A percentile compares a stretch with the other conserved stretches of the same genome.
Conservation (phyloP, 768 basidiomycete genomes). For the Leccinum truebloodii region DNA sequence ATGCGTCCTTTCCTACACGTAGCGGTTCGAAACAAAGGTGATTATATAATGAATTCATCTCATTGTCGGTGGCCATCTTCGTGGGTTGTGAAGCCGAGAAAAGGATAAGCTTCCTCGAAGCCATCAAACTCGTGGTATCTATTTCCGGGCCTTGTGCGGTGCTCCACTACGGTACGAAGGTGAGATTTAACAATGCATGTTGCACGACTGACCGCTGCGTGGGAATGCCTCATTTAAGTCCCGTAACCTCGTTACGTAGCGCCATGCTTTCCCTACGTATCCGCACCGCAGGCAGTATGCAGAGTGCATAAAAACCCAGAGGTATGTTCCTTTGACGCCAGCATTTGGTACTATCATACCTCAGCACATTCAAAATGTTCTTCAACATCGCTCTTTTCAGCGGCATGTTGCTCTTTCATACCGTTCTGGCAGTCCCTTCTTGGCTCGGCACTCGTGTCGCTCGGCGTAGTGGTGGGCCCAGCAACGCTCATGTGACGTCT, state of each 20-base stretch:
- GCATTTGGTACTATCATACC: neutral
- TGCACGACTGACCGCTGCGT: neutral
- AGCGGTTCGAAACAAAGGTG: neutral
- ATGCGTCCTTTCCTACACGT: neutral
- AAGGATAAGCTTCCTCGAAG: neutral
- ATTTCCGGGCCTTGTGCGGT: neutral
- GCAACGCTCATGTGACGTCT: neutral
- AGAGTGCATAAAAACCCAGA: neutral
- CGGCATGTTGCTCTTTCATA: neutral
- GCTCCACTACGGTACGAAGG: neutral
- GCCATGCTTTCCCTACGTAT: neutral
- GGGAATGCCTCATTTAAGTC: neutral
- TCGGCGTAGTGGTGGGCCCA: neutral
- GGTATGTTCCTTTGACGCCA: neutral
- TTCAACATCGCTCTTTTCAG: neutral
- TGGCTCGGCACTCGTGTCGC: neutral
- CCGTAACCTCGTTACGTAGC: neutral
- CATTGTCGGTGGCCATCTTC: neutral
- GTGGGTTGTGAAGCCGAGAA: no score
- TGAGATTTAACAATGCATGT: neutral
- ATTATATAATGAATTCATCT: neutral
- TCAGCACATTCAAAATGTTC: conserved; percentile 2
- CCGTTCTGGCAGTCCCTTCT: conserved; percentile 2
- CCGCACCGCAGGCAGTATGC: neutral
- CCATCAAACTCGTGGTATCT: neutral